Conservation (phyloP, 192 early-diverging fungal genomes). For the Coemansia sp. region DNA sequence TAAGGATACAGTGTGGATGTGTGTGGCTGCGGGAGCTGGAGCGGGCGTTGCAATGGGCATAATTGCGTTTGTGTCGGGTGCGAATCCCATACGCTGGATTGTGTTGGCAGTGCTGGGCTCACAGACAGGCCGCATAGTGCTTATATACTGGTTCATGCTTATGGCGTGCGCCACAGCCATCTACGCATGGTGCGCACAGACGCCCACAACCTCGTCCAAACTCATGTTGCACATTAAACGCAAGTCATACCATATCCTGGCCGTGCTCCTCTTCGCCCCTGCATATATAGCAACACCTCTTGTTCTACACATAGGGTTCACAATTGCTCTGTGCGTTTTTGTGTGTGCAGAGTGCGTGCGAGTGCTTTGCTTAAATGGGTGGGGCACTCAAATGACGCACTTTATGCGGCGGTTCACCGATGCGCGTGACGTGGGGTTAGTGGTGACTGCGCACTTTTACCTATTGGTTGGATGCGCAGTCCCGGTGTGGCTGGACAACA, state of each 20-base stretch:
- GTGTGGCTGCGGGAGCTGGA: background rate
- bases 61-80: background rate
- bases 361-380: conserved; percentile 66
- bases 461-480: conserved; percentile 86
- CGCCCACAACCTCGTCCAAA: background rate
- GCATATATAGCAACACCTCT: conserved; percentile 60
- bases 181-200: background rate
- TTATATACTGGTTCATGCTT: background rate
- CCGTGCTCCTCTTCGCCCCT: conserved; percentile 83
- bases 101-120: background rate
- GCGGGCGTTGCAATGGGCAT: background rate
- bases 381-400: conserved; percentile 59
- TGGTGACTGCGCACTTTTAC: conserved; percentile 87
- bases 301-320: conserved; percentile 80
- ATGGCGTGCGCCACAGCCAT: background rate
- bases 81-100: background rate
- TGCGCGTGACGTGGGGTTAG: conserved; percentile 73
- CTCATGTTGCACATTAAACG: conserved; percentile 64
- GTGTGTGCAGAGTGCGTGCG: conserved; percentile 82
- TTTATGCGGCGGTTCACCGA: conserved; percentile 86
- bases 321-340: conserved; percentile 67
- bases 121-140: background rate
- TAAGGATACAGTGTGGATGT: background rate
- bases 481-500: conserved; percentile 80
- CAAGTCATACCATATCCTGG: conserved; percentile 84